phyloP scores from a whole-genome alignment of 2,329 filamentous ascomycete species.

The Scorias spongiosa region DNA sequence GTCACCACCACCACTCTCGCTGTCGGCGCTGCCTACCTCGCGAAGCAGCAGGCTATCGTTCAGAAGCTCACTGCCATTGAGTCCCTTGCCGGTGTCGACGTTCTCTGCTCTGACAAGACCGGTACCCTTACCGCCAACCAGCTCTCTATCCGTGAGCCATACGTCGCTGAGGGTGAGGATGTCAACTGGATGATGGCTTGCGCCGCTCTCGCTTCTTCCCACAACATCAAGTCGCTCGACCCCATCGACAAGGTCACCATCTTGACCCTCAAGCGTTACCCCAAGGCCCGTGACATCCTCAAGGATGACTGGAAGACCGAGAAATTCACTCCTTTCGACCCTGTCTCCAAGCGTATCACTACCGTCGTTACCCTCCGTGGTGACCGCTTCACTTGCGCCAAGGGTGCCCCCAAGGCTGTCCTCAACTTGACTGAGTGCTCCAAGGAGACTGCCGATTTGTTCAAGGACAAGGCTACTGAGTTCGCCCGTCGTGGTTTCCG shows the following conservation, averaged over 20 bases:
- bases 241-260: slow-evolving; percentile 70
- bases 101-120: slow-evolving; percentile 71
- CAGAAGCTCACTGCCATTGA: slow-evolving; percentile 69
- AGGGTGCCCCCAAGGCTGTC: slow-evolving; percentile 65
- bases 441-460: slow-evolving; percentile 48
- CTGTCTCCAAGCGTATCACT: slow-evolving; percentile 66
- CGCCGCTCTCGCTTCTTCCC: slow-evolving; percentile 59
- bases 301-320: slow-evolving; percentile 60
- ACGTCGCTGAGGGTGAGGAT: slow-evolving; percentile 60
- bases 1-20: slow-evolving; percentile 65
- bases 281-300: slow-evolving; percentile 62
- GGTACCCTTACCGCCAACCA: slow-evolving; percentile 64
- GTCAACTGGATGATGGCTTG: slow-evolving; percentile 79
- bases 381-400: slow-evolving; percentile 57
- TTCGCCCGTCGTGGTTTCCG: slow-evolving; percentile 69
- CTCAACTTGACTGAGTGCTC: slow-evolving; percentile 53
- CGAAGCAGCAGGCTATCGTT: slow-evolving; percentile 63
- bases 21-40: slow-evolving; percentile 62
- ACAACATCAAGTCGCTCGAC: slow-evolving; percentile 65
- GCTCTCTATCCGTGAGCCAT: slow-evolving; percentile 61
- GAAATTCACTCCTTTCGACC: slow-evolving; percentile 66
- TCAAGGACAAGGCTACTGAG: slow-evolving; percentile 58
- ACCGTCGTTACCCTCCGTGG: slow-evolving; percentile 53
- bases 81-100: slow-evolving; percentile 60
- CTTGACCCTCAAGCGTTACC: slow-evolving; percentile 59